Base-by-base conservation (phyloP, 148 eudicot genomes). In the Bassia scoparia region DNA sequence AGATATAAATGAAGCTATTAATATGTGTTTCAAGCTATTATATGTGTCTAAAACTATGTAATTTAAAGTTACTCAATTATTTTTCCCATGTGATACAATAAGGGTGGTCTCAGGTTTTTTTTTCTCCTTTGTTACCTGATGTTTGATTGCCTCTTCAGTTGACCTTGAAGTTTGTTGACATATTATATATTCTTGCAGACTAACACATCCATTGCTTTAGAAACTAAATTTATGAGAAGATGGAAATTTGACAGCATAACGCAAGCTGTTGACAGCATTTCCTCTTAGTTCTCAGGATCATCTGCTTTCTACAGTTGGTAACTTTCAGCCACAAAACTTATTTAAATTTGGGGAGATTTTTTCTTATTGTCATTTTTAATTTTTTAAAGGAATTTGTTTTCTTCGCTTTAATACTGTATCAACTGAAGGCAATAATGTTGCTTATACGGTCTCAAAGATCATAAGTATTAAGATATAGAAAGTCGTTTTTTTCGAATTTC, bases 211-310 rank as follows among this genome's bases (percentile, higher is more conserved):
- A 78, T 95, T 73, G 97, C 96, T 68, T 56, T 89, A 61, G 99
- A 95, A 80, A 71, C 96, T 70, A 95, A 89, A 80, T 76, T 73
- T 73, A 88, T 95, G 99, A 89, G 81, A 74, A 89, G 96, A 77
- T 91, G 99, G 99, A 97, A 95, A 80, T 95, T 95, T 71, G 97
- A 91, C 81, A 89, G 90, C 80, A 79, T 91, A 68, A 76, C 66
- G 50, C 92, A 95, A 81, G 99, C 99, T 76, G 85, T 81, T 18
- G 70, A 71, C 50, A 78, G 80, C 82, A 84, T 88, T 73, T 74
- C 86, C 33, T 91, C 89, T 16, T 95, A 97, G 99, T 91, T 91
- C 80, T 79, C 89, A 26, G 97, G 99, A 88, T 65, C 76, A 87
- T 89, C 81, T 91, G 74, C 87, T 84, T 56, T 86, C 89, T 77